Evolutionary conservation across 768 basidiomycete genomes (phyloP).

Genomic region (Favolaschia claudopus): DNA sequence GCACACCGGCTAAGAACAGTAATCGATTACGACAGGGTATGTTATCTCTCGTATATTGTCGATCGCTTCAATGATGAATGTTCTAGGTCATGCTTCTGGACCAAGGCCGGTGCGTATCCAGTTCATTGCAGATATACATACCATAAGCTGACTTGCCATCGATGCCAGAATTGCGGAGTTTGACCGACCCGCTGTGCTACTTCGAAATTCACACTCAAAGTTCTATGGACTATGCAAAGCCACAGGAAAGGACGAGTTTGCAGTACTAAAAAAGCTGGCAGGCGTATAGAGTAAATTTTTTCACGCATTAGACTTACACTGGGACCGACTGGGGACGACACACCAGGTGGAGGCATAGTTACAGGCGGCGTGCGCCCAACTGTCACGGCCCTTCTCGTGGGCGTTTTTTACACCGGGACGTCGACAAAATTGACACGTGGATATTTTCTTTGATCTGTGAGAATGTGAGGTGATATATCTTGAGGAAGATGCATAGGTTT

Average conservation of each 20-base stretch:
- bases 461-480: no score
- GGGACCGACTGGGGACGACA: no score
- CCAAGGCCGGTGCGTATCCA: slow-evolving; percentile 61
- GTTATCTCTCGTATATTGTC: slow-evolving; percentile 30
- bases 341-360: no score
- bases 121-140: neutral
- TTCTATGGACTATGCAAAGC: slow-evolving; percentile 78
- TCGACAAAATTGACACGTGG: no score
- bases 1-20: slow-evolving; percentile 82
- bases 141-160: no score
- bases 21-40: slow-evolving; percentile 84
- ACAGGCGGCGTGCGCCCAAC: no score
- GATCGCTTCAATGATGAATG: neutral
- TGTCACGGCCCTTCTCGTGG: no score
- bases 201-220: slow-evolving; percentile 63
- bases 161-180: no score
- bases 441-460: no score
- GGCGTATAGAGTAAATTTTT: slow-evolving; percentile 37
- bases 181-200: slow-evolving; percentile 60
- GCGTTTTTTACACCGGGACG: no score
- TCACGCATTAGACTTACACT: no score
- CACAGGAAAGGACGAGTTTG: slow-evolving; percentile 76
- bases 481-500: no score
- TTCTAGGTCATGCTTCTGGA: slow-evolving; percentile 78
- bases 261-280: slow-evolving; percentile 73